A percentile compares a stretch with the other conserved stretches of the same genome.
Evolutionary conservation across 2,329 filamentous ascomycete species (phyloP).

Genomic region (Periconia digitata): DNA sequence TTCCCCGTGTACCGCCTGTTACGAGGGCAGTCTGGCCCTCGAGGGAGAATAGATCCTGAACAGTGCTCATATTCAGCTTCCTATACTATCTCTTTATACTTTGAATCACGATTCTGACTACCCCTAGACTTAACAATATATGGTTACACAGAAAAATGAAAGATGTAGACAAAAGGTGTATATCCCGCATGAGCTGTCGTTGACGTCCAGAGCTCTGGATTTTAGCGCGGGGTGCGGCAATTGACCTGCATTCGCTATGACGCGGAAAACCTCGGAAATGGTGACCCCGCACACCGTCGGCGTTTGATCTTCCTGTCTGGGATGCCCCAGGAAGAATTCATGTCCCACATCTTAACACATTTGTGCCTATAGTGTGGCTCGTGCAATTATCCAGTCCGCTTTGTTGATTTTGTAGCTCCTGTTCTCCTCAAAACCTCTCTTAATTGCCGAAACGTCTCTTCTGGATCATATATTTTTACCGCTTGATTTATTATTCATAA

Average conservation of each 20-base stretch:
- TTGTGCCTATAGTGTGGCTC: too few species aligned
- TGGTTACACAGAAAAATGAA: not conserved
- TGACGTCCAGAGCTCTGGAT: not conserved
- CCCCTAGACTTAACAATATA: too few species aligned
- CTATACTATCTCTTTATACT: constrained; percentile 1
- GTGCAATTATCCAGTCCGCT: too few species aligned
- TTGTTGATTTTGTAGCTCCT: not conserved
- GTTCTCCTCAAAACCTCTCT: too few species aligned
- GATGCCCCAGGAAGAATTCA: constrained; percentile 17
- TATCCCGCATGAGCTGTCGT: too few species aligned
- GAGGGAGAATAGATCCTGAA: constrained; percentile 51
- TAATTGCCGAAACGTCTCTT: too few species aligned
- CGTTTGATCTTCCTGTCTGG: constrained; percentile 15
- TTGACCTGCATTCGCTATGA: constrained; percentile 1
- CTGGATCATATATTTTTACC: too few species aligned
- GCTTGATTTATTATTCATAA: too few species aligned
- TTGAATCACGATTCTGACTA: too few species aligned
- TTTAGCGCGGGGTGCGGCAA: constrained; percentile 13
- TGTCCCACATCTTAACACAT: too few species aligned
- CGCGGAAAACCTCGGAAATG: constrained; percentile 27
- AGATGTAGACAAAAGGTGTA: not conserved
- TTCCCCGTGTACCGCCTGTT: constrained; percentile 54
- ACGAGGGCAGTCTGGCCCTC: constrained; percentile 53
- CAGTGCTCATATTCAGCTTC: constrained; percentile 24
- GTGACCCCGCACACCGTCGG: constrained; percentile 28